A percentile compares a stretch with the other conserved stretches of the same genome.
Evolutionary conservation across 2,329 filamentous ascomycete species (phyloP).

Genomic region (Capronia epimyces): DNA sequence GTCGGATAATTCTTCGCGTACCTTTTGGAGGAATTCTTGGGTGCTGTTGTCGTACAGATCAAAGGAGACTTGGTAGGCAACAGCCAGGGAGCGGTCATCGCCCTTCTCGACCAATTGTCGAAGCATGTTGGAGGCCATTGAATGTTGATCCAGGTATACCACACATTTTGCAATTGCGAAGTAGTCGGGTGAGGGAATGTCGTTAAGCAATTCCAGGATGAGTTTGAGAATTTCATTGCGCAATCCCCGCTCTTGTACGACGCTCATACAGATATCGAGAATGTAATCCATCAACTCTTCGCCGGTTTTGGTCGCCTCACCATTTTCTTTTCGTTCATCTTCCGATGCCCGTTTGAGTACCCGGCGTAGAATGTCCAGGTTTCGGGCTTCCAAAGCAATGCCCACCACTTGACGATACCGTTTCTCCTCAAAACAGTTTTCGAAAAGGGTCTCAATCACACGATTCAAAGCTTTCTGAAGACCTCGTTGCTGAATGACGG

Average conservation of each 20-base stretch:
- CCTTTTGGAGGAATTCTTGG: constrained; percentile 89
- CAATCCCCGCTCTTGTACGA: constrained; percentile 87
- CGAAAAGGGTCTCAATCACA: constrained; percentile 84
- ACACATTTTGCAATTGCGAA: constrained; percentile 98
- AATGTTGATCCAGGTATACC: constrained; percentile 87
- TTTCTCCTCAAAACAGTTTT: constrained; percentile 77
- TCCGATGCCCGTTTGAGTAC: constrained; percentile 86
- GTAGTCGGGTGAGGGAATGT: constrained; percentile 88
- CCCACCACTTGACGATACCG: constrained; percentile 94
- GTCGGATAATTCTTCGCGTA: constrained; percentile 71
- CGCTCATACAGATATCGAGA: constrained; percentile 91
- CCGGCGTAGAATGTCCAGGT: constrained; percentile 75
- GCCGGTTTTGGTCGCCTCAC: constrained; percentile 55
- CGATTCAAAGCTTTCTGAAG: constrained; percentile 75
- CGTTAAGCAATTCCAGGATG: constrained; percentile 90
- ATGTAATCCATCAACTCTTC: constrained; percentile 98
- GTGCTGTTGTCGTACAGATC: constrained; percentile 98
- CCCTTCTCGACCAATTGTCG: constrained; percentile 73
- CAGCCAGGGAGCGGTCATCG: constrained; percentile 70
- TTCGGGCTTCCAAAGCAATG: constrained; percentile 91
- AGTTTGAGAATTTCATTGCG: constrained; percentile 79
- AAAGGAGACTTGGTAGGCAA: constrained; percentile 96
- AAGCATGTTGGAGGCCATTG: constrained; percentile 82
- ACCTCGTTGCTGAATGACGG: constrained; percentile 63
- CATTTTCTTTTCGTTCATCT: constrained; percentile 66